These are phyloP conservation scores for Knoxdaviesia capensis DNA, from an alignment of 2,329 filamentous ascomycete genomes.

Conservation along the genomic window DNA sequence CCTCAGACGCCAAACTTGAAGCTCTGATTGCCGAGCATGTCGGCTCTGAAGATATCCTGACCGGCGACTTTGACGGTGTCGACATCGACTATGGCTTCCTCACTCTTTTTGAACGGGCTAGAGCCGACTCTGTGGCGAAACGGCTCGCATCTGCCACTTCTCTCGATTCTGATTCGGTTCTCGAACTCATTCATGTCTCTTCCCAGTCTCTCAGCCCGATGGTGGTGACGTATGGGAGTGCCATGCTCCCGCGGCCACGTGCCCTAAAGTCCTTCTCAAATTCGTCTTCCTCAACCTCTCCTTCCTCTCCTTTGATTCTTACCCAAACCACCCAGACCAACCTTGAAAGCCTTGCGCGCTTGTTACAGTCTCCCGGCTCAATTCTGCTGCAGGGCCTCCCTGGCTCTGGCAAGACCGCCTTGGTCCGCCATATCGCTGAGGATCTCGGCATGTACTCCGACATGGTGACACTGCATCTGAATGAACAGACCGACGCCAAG, in stretches of 20 bases:
- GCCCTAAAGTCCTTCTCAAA: conserved; percentile 14
- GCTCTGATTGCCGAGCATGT: conserved; percentile 48
- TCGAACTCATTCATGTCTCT: conserved; percentile 7
- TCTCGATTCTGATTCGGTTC: conserved; percentile 2
- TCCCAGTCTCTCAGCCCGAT: conserved; percentile 31
- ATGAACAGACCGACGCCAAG: conserved; percentile 96
- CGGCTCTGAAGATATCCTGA: conserved; percentile 35
- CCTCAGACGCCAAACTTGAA: conserved; percentile 62
- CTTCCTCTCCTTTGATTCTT: conserved; percentile 18
- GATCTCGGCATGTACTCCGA: conserved; percentile 58
- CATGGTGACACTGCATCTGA: conserved; percentile 88
- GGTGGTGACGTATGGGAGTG: conserved; percentile 43
- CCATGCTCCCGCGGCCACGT: conserved; percentile 45
- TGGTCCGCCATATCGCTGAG: conserved; percentile 65
- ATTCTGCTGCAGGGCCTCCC: conserved; percentile 66
- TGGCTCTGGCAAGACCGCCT: conserved; percentile 76
- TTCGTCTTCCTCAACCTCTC: neutral
- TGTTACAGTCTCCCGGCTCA: conserved; percentile 48
- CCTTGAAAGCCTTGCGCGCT: conserved; percentile 44
- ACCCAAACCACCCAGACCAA: conserved; percentile 59
- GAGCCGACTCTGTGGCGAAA: conserved; percentile 16
- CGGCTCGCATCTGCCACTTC: conserved; percentile 3
- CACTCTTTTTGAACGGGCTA: conserved; percentile 34
- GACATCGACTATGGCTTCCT: conserved; percentile 62
- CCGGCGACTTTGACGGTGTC: conserved; percentile 56